phyloP scores from a whole-genome alignment of 2,329 filamentous ascomycete species.

The Pseudogymnoascus pannorum region DNA sequence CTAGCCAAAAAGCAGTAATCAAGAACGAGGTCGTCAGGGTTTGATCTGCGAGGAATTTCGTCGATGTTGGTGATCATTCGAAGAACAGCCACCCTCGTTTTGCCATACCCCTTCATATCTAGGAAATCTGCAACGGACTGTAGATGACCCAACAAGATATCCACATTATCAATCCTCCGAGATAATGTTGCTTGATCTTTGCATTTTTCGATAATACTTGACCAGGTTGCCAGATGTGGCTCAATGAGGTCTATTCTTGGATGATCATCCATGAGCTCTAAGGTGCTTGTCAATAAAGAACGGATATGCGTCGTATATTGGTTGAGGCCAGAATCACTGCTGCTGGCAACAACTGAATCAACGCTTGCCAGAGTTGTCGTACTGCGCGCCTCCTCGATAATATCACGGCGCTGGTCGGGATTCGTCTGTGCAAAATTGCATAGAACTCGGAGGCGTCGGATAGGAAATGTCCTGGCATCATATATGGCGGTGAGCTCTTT shows the following conservation, averaged over 20 bases:
- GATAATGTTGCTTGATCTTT: conserved; percentile 35
- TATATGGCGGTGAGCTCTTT: conserved; percentile 23
- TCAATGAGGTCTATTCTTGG: conserved; percentile 22
- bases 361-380: conserved; percentile 7
- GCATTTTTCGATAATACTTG: conserved; percentile 37
- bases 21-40: conserved; percentile 36
- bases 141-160: conserved; percentile 43
- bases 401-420: conserved; percentile 12
- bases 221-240: conserved; percentile 24
- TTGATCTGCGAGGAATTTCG: conserved; percentile 36
- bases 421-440: conserved; percentile 20
- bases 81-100: conserved; percentile 40
- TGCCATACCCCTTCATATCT: conserved; percentile 48
- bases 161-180: conserved; percentile 41
- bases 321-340: conserved; percentile 22
- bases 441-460: conserved; percentile 26
- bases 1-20: conserved; percentile 36
- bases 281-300: conserved; percentile 19
- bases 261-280: conserved; percentile 23
- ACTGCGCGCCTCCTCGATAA: conserved; percentile 6
- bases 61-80: conserved; percentile 40
- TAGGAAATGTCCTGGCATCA: conserved; percentile 21
- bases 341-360: conserved; percentile 11
- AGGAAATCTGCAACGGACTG: conserved; percentile 48
- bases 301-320: conserved; percentile 22